These are phyloP conservation scores for Phytopythium vexans DNA, from an alignment of 352 stramenopile species.

Conservation along the genomic window DNA sequence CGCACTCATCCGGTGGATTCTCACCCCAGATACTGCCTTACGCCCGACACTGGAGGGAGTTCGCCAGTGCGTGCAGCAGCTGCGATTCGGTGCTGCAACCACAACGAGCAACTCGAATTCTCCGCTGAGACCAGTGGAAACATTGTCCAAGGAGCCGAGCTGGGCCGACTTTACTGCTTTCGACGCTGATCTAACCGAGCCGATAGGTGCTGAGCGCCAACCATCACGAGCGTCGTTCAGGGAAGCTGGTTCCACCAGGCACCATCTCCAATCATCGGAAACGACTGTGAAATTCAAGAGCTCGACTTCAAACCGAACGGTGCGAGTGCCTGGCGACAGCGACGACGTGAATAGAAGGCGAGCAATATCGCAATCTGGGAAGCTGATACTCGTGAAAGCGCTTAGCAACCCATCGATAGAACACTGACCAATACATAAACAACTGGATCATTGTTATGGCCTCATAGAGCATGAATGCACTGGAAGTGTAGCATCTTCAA, in stretches of 20 bases:
- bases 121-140: slow-evolving; percentile 3
- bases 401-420: slow-evolving; percentile 7
- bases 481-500: slow-evolving; percentile 53
- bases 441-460: neutral
- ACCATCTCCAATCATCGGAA: slow-evolving; percentile 5
- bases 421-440: slow-evolving; percentile 9
- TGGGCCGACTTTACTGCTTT: slow-evolving; percentile 30
- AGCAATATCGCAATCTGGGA: slow-evolving; percentile 19
- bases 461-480: slow-evolving; percentile 13
- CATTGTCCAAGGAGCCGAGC: slow-evolving; percentile 9
- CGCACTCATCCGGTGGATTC: slow-evolving; percentile 68
- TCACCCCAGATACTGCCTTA: slow-evolving; percentile 50
- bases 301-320: slow-evolving; percentile 2
- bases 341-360: slow-evolving; percentile 9
- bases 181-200: slow-evolving; percentile 6
- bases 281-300: slow-evolving; percentile 5
- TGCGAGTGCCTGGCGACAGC: neutral
- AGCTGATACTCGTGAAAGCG: slow-evolving; percentile 17
- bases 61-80: slow-evolving; percentile 21
- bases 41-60: slow-evolving; percentile 62
- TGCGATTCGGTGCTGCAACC: slow-evolving; percentile 10
- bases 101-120: neutral
- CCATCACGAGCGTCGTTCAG: slow-evolving; percentile 1
- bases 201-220: slow-evolving; percentile 5
- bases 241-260: neutral